Percentiles rank a stretch among this genome's conserved stretches.
phyloP scores from a whole-genome alignment of 768 basidiomycete genomes.

The Leccinum subgranulosum region DNA sequence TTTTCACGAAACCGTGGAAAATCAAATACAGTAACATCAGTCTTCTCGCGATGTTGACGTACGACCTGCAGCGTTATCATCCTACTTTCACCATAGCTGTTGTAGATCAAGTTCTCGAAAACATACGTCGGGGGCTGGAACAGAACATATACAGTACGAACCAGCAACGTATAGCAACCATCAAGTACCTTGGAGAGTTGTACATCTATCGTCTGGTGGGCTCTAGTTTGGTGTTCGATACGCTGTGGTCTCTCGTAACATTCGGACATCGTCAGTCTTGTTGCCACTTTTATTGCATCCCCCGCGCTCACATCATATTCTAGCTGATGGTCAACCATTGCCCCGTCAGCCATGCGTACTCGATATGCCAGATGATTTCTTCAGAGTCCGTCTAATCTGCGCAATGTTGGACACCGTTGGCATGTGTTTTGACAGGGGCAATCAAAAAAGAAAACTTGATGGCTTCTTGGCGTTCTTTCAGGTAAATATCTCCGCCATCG shows the following conservation, averaged over 20 bases:
- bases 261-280: constrained; percentile 87
- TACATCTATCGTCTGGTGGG: constrained; percentile 94
- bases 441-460: constrained; percentile 90
- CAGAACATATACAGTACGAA: constrained; percentile 94
- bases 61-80: constrained; percentile 91
- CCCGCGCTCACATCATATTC: constrained; percentile 11
- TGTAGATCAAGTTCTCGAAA: constrained; percentile 93
- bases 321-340: constrained; percentile 87
- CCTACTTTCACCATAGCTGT: constrained; percentile 84
- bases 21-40: constrained; percentile 89
- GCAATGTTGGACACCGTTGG: constrained; percentile 93
- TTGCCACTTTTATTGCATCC: background rate
- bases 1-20: constrained; percentile 99
- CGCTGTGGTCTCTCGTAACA: constrained; percentile 89
- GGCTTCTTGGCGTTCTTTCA: constrained; percentile 92
- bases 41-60: constrained; percentile 89
- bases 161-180: constrained; percentile 85
- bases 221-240: constrained; percentile 89
- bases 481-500: constrained; percentile 39
- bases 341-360: constrained; percentile 71
- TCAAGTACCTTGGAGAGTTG: constrained; percentile 95
- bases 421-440: constrained; percentile 95
- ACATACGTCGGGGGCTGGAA: constrained; percentile 86
- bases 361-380: constrained; percentile 95
- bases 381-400: constrained; percentile 89